A percentile compares a stretch with the other conserved stretches of the same genome.
These are phyloP conservation scores for Leccinum obscurum DNA, from an alignment of 768 basidiomycete genomes.

Conservation along the genomic window DNA sequence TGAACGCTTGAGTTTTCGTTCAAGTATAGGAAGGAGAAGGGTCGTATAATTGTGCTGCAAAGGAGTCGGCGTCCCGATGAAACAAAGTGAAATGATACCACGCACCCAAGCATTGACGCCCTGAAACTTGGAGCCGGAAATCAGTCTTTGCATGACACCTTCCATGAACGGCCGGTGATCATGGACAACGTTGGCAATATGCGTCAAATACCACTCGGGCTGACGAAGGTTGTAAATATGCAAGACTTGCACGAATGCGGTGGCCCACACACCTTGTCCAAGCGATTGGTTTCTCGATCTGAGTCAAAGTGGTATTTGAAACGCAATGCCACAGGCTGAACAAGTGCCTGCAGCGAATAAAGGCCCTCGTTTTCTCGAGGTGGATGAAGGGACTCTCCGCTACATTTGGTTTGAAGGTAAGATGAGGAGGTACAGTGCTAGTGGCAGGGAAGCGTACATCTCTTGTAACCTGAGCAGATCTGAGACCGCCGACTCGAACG, in stretches of 20 bases:
- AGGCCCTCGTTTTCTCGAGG: constrained; percentile 47
- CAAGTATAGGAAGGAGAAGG: constrained; percentile 74
- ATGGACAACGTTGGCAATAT: constrained; percentile 83
- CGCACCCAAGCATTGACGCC: constrained; percentile 76
- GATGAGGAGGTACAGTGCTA: neutral
- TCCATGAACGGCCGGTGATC: constrained; percentile 86
- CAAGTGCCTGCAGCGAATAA: constrained; percentile 82
- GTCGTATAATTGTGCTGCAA: constrained; percentile 81
- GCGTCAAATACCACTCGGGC: constrained; percentile 98
- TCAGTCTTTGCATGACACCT: constrained; percentile 64
- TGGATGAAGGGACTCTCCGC: constrained; percentile 52
- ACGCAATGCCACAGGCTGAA: constrained; percentile 78
- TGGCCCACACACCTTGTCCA: constrained; percentile 72
- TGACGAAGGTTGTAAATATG: constrained; percentile 31
- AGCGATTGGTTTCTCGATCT: constrained; percentile 78
- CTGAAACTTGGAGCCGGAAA: constrained; percentile 62
- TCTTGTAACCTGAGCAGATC: constrained; percentile 76
- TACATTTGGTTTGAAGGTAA: constrained; percentile 27
- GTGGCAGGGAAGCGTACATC: constrained; percentile 53
- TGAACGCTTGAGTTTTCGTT: constrained; percentile 72
- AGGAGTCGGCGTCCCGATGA: constrained; percentile 2
- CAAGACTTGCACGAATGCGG: neutral
- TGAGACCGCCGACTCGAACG: constrained; percentile 78
- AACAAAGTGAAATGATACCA: constrained; percentile 1
- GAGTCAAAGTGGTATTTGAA: constrained; percentile 97